Evolutionary conservation across 371 early-diverging fungal genomes (phyloP), one percentile per base, ranked within the genome.

Genomic region (Rhizopus arrhizus): DNA sequence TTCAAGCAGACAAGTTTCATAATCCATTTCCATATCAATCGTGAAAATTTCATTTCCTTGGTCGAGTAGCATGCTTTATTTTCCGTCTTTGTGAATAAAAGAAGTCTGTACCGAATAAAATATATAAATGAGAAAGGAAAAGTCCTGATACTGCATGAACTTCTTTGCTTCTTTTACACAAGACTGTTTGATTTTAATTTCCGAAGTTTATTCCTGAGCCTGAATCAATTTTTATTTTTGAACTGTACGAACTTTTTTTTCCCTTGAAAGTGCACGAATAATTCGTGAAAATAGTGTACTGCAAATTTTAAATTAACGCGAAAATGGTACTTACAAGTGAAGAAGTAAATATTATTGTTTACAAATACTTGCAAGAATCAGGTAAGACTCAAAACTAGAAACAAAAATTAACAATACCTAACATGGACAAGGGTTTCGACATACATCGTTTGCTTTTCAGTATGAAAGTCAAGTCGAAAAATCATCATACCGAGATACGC

Each of bases 301-400:
- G 8, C 2, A n/a, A 7, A 10, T 7, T 40, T 12, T 40, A 12
- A 10, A 12, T 40, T 46, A 34, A 52, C 64, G 53, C 46, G 53
- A 51, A 56, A 40, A 89, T 89, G 90, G 84, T 85, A 36, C 85
- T 95, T 33, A 91, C 91, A 38, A 89, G 90, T 70, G 96, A 96
- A 61, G 94, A 96, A 76, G 91, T 97, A 59, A 97, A 97, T 77
- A 93, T 94, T 70, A 86, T 97, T 48, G 86, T 97, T 45, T 93
- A 89, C 73, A 82, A 95, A 64, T 97, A 97, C 68, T 82, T 97
- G 45, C 85, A 90, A 63, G 97, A 97, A 73, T 94, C 95, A 41
- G 97, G 95, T 92, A 72, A 29, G 48, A 28, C 2, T 7, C 40
- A 40, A 40, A 7, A 40, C 40, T 40, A 40, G 8, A 40, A 40